phyloP scores from a whole-genome alignment of 2,329 filamentous ascomycete genomes.

The Epichloe sylvatica region DNA sequence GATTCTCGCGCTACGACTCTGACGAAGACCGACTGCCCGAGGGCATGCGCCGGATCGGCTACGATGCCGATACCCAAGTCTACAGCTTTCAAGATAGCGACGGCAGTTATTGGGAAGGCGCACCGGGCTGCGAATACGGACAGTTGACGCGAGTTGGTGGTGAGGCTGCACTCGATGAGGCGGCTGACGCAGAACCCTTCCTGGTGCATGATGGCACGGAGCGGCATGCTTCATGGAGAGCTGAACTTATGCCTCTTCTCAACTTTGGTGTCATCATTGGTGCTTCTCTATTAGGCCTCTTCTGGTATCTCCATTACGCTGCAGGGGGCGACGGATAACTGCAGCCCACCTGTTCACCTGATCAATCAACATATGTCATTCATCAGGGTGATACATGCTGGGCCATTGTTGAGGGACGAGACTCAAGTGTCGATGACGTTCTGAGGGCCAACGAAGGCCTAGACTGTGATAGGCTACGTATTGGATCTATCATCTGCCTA shows the following conservation, averaged over 20 bases:
- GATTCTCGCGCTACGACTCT: slow-evolving; percentile 28
- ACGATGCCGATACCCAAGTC: slow-evolving; percentile 39
- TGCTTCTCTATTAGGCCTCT: slow-evolving; percentile 34
- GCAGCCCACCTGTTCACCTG: slow-evolving; percentile 14
- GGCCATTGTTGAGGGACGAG: slow-evolving; percentile 30
- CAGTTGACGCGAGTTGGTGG: slow-evolving; percentile 27
- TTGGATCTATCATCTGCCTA: slow-evolving; percentile 33
- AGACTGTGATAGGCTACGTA: slow-evolving; percentile 30
- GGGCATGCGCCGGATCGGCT: slow-evolving; percentile 40
- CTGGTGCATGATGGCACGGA: slow-evolving; percentile 11
- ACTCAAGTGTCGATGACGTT: slow-evolving; percentile 31
- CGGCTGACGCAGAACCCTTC: slow-evolving; percentile 19
- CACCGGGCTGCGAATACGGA: slow-evolving; percentile 36
- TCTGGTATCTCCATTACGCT: slow-evolving; percentile 31
- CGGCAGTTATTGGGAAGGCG: slow-evolving; percentile 36
- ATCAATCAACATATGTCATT: slow-evolving; percentile 26
- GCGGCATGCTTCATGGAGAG: slow-evolving; percentile 31
- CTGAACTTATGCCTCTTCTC: slow-evolving; percentile 39
- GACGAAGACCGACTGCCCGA: slow-evolving; percentile 40
- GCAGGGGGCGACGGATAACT: slow-evolving; percentile 6
- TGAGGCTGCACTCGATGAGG: slow-evolving; percentile 13
- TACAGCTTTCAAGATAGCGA: slow-evolving; percentile 38
- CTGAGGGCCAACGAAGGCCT: slow-evolving; percentile 30
- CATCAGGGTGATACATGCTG: slow-evolving; percentile 38
- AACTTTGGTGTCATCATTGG: slow-evolving; percentile 43